Evolutionary conservation across 352 stramenopile genomes (phyloP), one percentile per base, ranked within the genome.

Genomic region (Stephanocyclus meneghinianus): DNA sequence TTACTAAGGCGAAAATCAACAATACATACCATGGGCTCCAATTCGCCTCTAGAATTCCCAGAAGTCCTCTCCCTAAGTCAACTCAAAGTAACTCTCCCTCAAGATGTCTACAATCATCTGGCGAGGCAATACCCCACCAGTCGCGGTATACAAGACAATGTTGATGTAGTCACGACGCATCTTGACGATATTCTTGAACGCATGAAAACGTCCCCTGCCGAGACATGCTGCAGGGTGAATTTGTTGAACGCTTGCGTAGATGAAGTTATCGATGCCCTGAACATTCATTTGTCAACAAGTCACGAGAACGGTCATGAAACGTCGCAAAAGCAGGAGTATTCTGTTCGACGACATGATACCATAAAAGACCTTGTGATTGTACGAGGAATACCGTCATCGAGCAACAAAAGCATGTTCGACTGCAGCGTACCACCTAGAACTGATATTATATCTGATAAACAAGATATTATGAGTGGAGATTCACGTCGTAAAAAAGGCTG

Each of bases 141-240:
- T 32, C 11, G 26, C 11, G 51, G 11, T 1, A 5, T 16, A 16
- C 7, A 51, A 50, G 21, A 8, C 10, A 16, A 42, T 40, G 10
- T 26, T 42, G 50, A 30, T 18, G 15, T 37, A n/a, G 26, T 18
- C 13, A 11, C 5, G 5, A 44, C 66, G 16, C 51, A 81, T 26
- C 40, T 91, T 9, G 71, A 82, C 61, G 56, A 63, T 16, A 76
- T 90, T 15, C 57, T 89, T 11, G 15, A 74, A 16, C 51, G 72
- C 32, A 86, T 89, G 78, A 91, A 91, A 66, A 68, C 30, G 44
- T 72, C 85, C 15, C 82, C 83, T 0, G 53, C 60, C 0, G 63
- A 65, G 18, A 87, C 82, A 2, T 83, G 76, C 42, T 91, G 82
- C 72, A 79, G 82, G 63, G 70, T 91, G 2, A 89, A 91, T 79